These are phyloP conservation scores for Austroboletus niveus DNA, from an alignment of 1,284 basidiomycete genomes.

Conservation along the genomic window DNA sequence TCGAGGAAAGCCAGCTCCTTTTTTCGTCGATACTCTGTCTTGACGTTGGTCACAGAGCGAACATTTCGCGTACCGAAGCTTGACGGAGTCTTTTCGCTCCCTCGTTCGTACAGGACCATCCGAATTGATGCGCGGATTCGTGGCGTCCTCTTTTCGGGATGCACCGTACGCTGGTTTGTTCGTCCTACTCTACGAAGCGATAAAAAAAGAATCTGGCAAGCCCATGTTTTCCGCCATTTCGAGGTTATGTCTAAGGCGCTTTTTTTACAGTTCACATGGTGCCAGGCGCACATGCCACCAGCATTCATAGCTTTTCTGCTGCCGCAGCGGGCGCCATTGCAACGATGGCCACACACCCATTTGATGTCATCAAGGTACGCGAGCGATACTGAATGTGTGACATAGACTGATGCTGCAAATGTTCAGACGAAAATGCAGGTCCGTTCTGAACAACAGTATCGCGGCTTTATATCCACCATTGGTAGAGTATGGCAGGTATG, in stretches of 20 bases:
- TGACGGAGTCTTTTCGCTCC: slow-evolving; percentile 59
- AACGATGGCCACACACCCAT: slow-evolving; percentile 83
- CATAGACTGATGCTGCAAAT: slow-evolving; percentile 7
- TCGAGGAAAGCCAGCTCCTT: slow-evolving; percentile 62
- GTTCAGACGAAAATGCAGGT: slow-evolving; percentile 83
- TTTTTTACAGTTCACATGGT: slow-evolving; percentile 32
- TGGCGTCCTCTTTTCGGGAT: slow-evolving; percentile 89
- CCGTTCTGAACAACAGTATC: slow-evolving; percentile 69
- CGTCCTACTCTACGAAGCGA: slow-evolving; percentile 86
- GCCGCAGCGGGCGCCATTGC: slow-evolving; percentile 79
- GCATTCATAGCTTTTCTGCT: slow-evolving; percentile 62
- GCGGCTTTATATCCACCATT: slow-evolving; percentile 64
- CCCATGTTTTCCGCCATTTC: not conserved
- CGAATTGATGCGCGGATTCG: slow-evolving; percentile 86
- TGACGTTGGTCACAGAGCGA: slow-evolving; percentile 57
- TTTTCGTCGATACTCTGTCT: not conserved
- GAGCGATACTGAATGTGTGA: not conserved
- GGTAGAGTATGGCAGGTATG: slow-evolving; percentile 67
- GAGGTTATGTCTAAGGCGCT: slow-evolving; percentile 6
- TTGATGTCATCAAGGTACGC: slow-evolving; percentile 84
- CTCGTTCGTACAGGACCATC: slow-evolving; percentile 73
- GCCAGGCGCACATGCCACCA: slow-evolving; percentile 40
- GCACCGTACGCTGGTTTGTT: slow-evolving; percentile 97
- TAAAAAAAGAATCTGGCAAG: slow-evolving; percentile 71
- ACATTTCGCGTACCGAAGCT: slow-evolving; percentile 70